Percentiles rank a stretch among this genome's conserved stretches.
Conservation (phyloP, 176 grass and related monocot genomes). For the Triticum turgidum region DNA sequence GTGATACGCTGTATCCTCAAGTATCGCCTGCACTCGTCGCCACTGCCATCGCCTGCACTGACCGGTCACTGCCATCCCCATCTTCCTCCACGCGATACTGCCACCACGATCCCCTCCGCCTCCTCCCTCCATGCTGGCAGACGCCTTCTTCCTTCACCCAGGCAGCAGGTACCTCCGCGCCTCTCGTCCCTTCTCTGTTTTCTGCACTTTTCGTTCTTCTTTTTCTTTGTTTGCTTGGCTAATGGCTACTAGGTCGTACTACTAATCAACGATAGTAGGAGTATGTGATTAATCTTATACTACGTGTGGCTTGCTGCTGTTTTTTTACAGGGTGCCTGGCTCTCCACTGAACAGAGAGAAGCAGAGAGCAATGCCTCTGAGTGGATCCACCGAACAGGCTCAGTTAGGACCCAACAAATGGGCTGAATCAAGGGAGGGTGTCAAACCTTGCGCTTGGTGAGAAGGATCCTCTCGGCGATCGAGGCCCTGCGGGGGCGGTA, state of each 20-base stretch:
- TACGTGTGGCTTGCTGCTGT: background rate
- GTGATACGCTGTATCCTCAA: too few relatives aligned
- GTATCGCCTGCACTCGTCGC: too few relatives aligned
- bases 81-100: too few relatives aligned
- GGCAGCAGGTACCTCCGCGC: background rate
- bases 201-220: background rate
- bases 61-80: too few relatives aligned
- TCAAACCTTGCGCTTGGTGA: conserved; percentile 67
- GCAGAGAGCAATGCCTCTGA: background rate
- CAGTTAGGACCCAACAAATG: background rate
- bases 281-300: background rate
- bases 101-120: too few relatives aligned
- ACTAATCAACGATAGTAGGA: background rate
- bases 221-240: background rate
- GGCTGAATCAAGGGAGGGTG: background rate
- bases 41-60: too few relatives aligned
- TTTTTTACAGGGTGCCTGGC: background rate
- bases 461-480: conserved; percentile 65
- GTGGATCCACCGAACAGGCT: background rate
- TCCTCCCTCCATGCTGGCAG: background rate
- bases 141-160: background rate
- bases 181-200: background rate
- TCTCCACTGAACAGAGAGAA: background rate
- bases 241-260: background rate
- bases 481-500: conserved; percentile 50